Evolutionary conservation across 192 early-diverging fungal genomes (phyloP).

Genomic region (Coemansia sp.): DNA sequence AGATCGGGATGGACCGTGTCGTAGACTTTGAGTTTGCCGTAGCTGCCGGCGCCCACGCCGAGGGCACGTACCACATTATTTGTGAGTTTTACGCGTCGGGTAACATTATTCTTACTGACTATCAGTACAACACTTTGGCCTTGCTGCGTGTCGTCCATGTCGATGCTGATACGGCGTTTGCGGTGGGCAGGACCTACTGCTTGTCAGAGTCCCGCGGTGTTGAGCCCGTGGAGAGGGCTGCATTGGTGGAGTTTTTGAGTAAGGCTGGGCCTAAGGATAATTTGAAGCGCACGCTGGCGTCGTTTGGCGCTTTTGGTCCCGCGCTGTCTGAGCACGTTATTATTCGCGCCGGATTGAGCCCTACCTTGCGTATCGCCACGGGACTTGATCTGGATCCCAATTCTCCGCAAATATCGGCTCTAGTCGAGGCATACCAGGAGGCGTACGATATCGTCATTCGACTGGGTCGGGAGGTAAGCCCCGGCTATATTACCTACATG

Average conservation of each 20-base stretch:
- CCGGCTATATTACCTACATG: conserved; percentile 42
- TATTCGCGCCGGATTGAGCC: conserved; percentile 61
- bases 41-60: conserved; percentile 27
- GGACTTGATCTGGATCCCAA: conserved; percentile 58
- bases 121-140: conserved; percentile 79
- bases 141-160: conserved; percentile 86
- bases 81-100: conserved; percentile 83
- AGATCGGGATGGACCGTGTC: conserved; percentile 89
- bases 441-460: conserved; percentile 69
- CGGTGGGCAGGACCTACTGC: conserved; percentile 78
- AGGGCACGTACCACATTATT: conserved; percentile 69
- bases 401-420: conserved; percentile 58
- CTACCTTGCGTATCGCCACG: conserved; percentile 59
- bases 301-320: conserved; percentile 71
- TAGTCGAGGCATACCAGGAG: conserved; percentile 67
- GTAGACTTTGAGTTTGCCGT: conserved; percentile 91
- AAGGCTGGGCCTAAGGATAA: conserved; percentile 63
- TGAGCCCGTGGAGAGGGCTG: conserved; percentile 55
- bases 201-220: conserved; percentile 49
- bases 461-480: conserved; percentile 44
- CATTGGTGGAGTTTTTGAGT: conserved; percentile 56
- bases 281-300: conserved; percentile 67
- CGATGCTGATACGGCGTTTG: conserved; percentile 71
- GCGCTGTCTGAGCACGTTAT: conserved; percentile 85
- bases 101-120: conserved; percentile 94